Evolutionary conservation across 306 rosid species (phyloP).

Genomic region (Boehmeria nivea): DNA sequence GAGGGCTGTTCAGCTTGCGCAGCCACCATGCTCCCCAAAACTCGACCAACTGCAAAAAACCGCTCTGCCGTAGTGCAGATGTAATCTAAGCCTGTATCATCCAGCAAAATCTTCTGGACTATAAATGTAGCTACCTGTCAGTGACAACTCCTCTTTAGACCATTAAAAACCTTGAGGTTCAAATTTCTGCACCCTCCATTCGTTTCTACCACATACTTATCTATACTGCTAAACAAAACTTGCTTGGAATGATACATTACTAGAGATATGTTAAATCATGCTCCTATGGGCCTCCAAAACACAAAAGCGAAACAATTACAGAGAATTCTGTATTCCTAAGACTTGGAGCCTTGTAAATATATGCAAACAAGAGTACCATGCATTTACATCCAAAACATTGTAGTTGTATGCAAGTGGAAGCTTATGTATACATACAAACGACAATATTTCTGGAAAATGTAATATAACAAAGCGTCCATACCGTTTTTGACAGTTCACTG

Average conservation of each 20-base stretch:
- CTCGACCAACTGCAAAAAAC: conserved; percentile 59
- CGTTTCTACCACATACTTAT: neutral
- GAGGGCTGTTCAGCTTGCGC: conserved; percentile 63
- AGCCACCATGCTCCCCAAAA: conserved; percentile 56
- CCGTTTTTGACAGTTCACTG: conserved; percentile 74
- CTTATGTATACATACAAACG: too few relatives aligned
- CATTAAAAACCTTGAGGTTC: conserved; percentile 15
- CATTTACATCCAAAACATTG: too few relatives aligned
- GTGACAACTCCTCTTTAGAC: conserved; percentile 24
- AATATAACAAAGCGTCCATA: conserved; percentile 41
- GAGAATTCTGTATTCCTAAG: too few relatives aligned
- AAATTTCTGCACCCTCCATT: neutral
- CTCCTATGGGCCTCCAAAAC: conserved; percentile 1
- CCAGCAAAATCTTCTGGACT: conserved; percentile 69
- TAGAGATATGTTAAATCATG: too few relatives aligned
- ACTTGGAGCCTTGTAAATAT: too few relatives aligned
- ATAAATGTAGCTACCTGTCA: conserved; percentile 82
- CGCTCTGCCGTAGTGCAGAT: conserved; percentile 67
- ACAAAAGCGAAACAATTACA: neutral
- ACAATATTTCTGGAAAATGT: too few relatives aligned
- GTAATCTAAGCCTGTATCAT: conserved; percentile 73
- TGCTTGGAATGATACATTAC: neutral
- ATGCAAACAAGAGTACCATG: too few relatives aligned
- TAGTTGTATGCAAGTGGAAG: too few relatives aligned
- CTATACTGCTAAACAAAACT: neutral